Conservation (phyloP, 139 green algal genomes). For the Diplosphaera chodatii region DNA sequence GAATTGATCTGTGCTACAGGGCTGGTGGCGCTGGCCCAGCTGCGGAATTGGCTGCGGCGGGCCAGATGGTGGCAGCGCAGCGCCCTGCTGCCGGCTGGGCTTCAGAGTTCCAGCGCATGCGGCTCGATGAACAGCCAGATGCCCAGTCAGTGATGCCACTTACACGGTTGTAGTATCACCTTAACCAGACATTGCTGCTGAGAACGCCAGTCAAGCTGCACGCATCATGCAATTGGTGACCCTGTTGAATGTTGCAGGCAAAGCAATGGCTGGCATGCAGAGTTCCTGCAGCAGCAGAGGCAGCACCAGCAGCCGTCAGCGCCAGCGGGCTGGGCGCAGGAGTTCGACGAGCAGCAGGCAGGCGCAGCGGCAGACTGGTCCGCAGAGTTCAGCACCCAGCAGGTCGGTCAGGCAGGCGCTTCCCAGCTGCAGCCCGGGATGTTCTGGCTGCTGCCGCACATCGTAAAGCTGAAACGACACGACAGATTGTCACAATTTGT, state of each 20-base stretch:
- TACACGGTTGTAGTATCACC: too few species aligned
- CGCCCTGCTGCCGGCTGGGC: constrained; percentile 40
- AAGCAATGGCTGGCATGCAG: constrained; percentile 22
- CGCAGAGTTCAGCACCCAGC: not conserved
- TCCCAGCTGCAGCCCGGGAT: too few species aligned
- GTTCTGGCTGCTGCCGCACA: too few species aligned
- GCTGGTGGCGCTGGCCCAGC: not conserved
- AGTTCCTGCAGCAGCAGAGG: constrained; percentile 29
- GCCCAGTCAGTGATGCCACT: not conserved
- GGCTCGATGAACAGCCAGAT: not conserved
- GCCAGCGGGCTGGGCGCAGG: not conserved
- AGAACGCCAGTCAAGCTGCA: too few species aligned
- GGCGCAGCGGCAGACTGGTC: not conserved
- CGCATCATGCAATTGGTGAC: too few species aligned
- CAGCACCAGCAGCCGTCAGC: constrained; percentile 11
- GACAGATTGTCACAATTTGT: too few species aligned
- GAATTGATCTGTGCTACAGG: too few species aligned
- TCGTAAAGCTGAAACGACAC: too few species aligned
- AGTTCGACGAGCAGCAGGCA: constrained; percentile 1
- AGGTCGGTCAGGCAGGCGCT: too few species aligned
- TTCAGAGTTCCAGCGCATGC: constrained; percentile 3
- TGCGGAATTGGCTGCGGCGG: constrained; percentile 33
- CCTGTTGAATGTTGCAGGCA: not conserved
- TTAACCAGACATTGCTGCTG: too few species aligned
- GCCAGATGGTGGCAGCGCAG: constrained; percentile 8